These are phyloP conservation scores for Oryza glaberrima DNA, from an alignment of 176 grass and related monocot genomes.

Conservation along the genomic window DNA sequence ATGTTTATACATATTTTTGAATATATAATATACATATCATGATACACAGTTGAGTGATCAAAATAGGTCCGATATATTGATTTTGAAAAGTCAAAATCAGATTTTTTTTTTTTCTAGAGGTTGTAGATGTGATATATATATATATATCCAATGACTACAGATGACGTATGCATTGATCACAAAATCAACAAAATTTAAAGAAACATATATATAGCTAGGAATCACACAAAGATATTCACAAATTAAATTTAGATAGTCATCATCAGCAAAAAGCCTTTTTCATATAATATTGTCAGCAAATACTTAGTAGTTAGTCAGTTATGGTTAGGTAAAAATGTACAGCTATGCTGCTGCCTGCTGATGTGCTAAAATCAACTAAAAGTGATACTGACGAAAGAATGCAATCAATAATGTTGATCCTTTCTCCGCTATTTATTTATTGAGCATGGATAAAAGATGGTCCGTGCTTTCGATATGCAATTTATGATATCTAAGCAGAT, in stretches of 20 bases:
- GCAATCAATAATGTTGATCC: constrained; percentile 18
- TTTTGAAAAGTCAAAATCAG: not conserved
- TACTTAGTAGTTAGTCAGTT: constrained; percentile 7
- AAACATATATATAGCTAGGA: not conserved
- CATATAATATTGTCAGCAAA: not conserved
- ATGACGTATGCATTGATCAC: not conserved
- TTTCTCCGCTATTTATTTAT: not conserved
- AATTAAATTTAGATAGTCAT: not conserved
- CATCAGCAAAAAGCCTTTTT: not conserved
- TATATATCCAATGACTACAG: not conserved
- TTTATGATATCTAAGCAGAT: not conserved
- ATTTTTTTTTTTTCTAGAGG: too few species aligned
- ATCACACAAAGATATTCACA: not conserved
- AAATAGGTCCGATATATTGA: not conserved
- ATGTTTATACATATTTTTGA: not conserved
- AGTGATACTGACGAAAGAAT: constrained; percentile 32
- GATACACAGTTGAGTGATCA: too few species aligned
- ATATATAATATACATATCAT: not conserved
- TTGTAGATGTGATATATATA: too few species aligned
- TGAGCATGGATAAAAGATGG: not conserved
- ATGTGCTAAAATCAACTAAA: constrained; percentile 36
- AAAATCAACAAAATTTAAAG: not conserved
- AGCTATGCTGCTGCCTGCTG: constrained; percentile 12
- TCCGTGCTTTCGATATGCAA: not conserved
- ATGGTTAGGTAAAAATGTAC: constrained; percentile 19